phyloP scores from a whole-genome alignment of 495 filamentous ascomycete genomes.

The Mytilinidion resinicola region DNA sequence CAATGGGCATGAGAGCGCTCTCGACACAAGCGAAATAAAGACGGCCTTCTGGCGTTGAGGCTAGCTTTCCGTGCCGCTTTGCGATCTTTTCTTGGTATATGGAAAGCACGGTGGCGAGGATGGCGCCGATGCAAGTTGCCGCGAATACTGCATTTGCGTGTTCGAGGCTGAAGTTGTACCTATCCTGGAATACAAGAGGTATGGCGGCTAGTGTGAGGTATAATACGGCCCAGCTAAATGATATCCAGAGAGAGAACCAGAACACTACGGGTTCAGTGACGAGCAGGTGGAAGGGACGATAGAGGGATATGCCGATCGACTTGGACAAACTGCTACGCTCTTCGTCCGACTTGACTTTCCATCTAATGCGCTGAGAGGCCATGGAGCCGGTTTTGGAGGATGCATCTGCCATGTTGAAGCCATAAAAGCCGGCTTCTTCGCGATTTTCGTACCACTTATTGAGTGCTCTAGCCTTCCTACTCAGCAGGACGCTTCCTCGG shows the following conservation, averaged over 20 bases:
- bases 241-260: slow-evolving; percentile 86
- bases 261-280: slow-evolving; percentile 90
- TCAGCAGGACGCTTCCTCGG: slow-evolving; percentile 73
- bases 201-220: slow-evolving; percentile 78
- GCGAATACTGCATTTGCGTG: slow-evolving; percentile 68
- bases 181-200: slow-evolving; percentile 66
- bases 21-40: slow-evolving; percentile 80
- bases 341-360: slow-evolving; percentile 81
- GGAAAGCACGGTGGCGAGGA: slow-evolving; percentile 64
- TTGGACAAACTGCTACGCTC: slow-evolving; percentile 60
- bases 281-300: slow-evolving; percentile 78
- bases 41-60: slow-evolving; percentile 63
- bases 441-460: slow-evolving; percentile 76
- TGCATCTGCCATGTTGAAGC: slow-evolving; percentile 41
- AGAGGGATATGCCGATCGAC: slow-evolving; percentile 72
- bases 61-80: slow-evolving; percentile 37
- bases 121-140: slow-evolving; percentile 61
- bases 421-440: slow-evolving; percentile 59
- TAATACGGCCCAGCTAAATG: slow-evolving; percentile 85
- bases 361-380: slow-evolving; percentile 58
- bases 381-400: neutral
- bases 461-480: slow-evolving; percentile 63
- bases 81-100: slow-evolving; percentile 64
- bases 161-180: slow-evolving; percentile 62
- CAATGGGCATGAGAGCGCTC: slow-evolving; percentile 61